phyloP scores from a whole-genome alignment of 305 asterid species.

The Fraxinus xanthoxyloides region DNA sequence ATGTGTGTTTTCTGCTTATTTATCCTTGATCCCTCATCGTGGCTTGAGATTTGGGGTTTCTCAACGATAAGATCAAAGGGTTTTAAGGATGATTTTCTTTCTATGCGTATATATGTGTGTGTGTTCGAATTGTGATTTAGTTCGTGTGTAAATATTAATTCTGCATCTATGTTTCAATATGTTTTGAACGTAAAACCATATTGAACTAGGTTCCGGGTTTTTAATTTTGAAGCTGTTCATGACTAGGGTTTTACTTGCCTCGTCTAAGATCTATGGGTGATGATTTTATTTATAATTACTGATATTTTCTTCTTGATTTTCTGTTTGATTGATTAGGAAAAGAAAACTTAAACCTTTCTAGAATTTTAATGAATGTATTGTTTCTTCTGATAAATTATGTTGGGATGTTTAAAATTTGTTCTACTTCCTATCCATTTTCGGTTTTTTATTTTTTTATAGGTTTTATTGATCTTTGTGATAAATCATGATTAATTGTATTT shows the following conservation, averaged over 20 bases:
- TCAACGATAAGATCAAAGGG: not conserved
- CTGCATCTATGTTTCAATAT: not conserved
- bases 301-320: not conserved
- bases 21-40: not conserved
- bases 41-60: not conserved
- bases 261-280: not conserved
- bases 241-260: constrained; percentile 2
- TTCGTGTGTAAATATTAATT: not conserved
- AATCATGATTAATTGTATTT: not conserved
- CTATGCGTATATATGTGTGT: not conserved
- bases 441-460: not conserved
- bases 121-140: not conserved
- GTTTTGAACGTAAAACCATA: not conserved
- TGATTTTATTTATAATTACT: not conserved
- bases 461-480: not conserved
- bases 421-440: not conserved
- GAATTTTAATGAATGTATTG: not conserved
- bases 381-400: constrained; percentile 9
- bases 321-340: not conserved
- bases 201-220: constrained; percentile 8
- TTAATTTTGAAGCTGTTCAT: not conserved
- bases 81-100: not conserved
- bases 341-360: not conserved
- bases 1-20: not conserved
- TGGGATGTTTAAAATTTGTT: not conserved